Percentiles rank a stretch among this genome's conserved stretches.
phyloP scores from a whole-genome alignment of 441 rosid genomes.

The Populus hybrid region DNA sequence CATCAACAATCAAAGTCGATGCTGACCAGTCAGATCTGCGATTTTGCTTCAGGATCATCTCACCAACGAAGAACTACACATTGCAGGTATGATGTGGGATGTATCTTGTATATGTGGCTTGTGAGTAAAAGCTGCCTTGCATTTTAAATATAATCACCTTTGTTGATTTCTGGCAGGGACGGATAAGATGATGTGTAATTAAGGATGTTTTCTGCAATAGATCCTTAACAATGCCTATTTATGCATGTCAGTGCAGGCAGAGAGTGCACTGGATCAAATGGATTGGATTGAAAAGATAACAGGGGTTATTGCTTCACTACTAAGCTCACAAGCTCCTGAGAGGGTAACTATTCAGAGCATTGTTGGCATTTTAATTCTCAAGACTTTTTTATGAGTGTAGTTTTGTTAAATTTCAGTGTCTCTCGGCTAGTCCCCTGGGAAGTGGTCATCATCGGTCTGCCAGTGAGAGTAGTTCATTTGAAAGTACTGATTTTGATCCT shows the following conservation, averaged over 20 bases:
- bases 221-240: background rate
- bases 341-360: constrained; percentile 48
- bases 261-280: constrained; percentile 84
- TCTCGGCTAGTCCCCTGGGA: constrained; percentile 80
- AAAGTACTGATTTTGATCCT: constrained; percentile 94
- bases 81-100: constrained; percentile 61
- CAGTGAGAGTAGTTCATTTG: constrained; percentile 99
- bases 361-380: constrained; percentile 14
- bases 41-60: constrained; percentile 87
- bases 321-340: constrained; percentile 62
- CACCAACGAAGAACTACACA: constrained; percentile 72
- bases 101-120: constrained; percentile 22
- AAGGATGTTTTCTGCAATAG: background rate
- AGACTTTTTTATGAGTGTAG: constrained; percentile 26
- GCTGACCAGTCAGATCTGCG: constrained; percentile 77
- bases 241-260: constrained; percentile 55
- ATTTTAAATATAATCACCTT: background rate
- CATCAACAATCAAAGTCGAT: constrained; percentile 69
- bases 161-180: background rate
- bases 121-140: background rate
- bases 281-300: constrained; percentile 88
- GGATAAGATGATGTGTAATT: background rate
- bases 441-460: constrained; percentile 97
- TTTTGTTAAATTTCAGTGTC: constrained; percentile 56
- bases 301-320: constrained; percentile 71